Evolutionary conservation across 495 filamentous ascomycete species (phyloP).

Genomic region (Bathelium albidoporum): DNA sequence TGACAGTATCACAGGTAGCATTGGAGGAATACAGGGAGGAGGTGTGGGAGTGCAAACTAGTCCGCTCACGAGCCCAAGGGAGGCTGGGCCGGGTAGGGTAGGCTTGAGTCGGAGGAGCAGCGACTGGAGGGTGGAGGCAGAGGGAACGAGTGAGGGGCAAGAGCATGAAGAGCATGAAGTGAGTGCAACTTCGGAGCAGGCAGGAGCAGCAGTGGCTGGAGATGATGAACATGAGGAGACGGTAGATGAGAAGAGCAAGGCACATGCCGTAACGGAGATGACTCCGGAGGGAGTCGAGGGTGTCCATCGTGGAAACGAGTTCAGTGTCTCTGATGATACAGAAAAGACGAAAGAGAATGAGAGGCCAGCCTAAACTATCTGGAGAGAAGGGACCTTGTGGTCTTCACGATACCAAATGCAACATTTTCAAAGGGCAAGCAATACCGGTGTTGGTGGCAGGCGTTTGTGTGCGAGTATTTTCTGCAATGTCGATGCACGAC

Average conservation of each 20-base stretch:
- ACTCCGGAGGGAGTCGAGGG: neutral
- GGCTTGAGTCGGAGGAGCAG: conserved; percentile 52
- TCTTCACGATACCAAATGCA: neutral
- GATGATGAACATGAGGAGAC: neutral
- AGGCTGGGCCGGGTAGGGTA: conserved; percentile 32
- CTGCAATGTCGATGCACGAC: neutral
- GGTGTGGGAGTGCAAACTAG: conserved; percentile 34
- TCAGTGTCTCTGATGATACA: neutral
- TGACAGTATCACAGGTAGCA: conserved; percentile 73
- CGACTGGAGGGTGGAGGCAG: conserved; percentile 50
- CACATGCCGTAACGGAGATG: neutral
- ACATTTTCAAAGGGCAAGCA: neutral
- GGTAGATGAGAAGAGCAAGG: neutral
- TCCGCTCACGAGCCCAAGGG: conserved; percentile 49
- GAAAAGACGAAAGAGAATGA: neutral
- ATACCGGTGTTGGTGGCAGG: neutral
- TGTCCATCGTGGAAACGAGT: neutral
- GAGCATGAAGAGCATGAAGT: conserved; percentile 16
- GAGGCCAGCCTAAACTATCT: neutral
- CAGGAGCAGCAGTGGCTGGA: neutral
- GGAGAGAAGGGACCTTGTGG: neutral
- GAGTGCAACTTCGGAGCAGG: too few relatives aligned
- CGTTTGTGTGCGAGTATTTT: neutral
- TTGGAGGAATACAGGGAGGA: conserved; percentile 39
- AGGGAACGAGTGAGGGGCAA: conserved; percentile 28